Base-by-base conservation (phyloP, 805 yeast species). In the Komagataella pseudopastoris region DNA sequence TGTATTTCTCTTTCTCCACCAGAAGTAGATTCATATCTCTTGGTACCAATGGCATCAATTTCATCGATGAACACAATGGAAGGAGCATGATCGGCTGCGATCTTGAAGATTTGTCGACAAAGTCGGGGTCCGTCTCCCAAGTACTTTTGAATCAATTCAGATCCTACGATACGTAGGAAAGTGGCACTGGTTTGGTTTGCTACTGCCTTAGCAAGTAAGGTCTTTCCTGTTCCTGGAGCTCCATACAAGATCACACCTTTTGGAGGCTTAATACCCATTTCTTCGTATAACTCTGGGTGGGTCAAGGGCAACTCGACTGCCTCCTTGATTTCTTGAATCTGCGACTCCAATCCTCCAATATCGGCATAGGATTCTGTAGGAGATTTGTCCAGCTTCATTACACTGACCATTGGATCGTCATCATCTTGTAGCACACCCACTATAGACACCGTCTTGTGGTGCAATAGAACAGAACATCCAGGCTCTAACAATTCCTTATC, bases 381-480 rank as follows among this genome's bases (percentile, higher is more conserved):
- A 1, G 97, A 91, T 66, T 93, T 95, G 64, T 93, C 99, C 62
- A 93, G 79, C 71, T 91, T 93, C 98, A 93, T 91, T 22, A 90
- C 97, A 48, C 89, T 85, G 8, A 93, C 96, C 87, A 93, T 85
- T 46, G 99, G 98, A 68, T 93, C 99, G 1, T 97, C 85, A 60
- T 93, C 99, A 67, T 93, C 99, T 67, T 85, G 96, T 57, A 93
- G 70, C n/a, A 91, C 97, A 60, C 99, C 99, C n/a, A 93, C 96
- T 53, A 93, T 81, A 4, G 96, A 82, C 54, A 93, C 96, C 0
- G 96, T 84, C 71, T 93, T 93, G 70, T 93, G 96, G 67, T 93
- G 98, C 62, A 93, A 72, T 55, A 93, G 74, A 22, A 93, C 98
- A 18, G 96, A 87, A 69, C 97, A 91, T 6, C 98, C 97, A 0